These are phyloP conservation scores for Cephaloascus fragrans DNA, from an alignment of 805 yeast species.

Conservation along the genomic window DNA sequence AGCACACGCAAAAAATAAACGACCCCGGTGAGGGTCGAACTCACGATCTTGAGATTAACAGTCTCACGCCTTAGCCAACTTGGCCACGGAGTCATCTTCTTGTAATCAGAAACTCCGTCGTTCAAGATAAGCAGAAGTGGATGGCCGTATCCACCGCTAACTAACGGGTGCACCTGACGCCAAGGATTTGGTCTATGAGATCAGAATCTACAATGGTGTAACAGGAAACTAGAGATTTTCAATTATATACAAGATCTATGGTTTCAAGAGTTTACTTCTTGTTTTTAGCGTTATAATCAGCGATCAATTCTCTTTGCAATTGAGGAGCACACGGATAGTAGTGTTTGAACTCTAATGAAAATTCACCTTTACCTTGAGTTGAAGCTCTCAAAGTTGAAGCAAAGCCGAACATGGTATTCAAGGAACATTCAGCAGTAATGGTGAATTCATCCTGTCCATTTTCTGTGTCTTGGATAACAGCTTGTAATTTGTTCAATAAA, in stretches of 20 bases:
- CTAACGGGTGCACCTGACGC: too few relatives aligned
- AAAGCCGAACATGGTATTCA: slow-evolving; percentile 92
- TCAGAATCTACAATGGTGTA: too few relatives aligned
- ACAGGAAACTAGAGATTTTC: too few relatives aligned
- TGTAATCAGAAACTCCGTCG: too few relatives aligned
- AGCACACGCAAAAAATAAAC: background rate
- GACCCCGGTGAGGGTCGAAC: background rate
- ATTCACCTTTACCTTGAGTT: slow-evolving; percentile 99
- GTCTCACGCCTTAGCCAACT: background rate
- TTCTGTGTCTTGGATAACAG: slow-evolving; percentile 89
- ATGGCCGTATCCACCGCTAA: too few relatives aligned
- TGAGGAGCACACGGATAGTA: slow-evolving; percentile 88
- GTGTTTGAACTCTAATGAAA: slow-evolving; percentile 87
- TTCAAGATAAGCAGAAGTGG: too few relatives aligned
- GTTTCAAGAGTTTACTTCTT: too few relatives aligned
- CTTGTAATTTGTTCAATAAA: slow-evolving; percentile 82
- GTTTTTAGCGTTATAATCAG: slow-evolving; percentile 45
- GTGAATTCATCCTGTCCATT: slow-evolving; percentile 93
- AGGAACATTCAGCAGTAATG: slow-evolving; percentile 89
- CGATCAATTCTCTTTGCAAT: slow-evolving; percentile 82
- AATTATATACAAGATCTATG: too few relatives aligned
- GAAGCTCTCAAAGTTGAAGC: slow-evolving; percentile 92
- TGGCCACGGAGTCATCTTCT: too few relatives aligned
- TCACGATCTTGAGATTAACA: background rate
- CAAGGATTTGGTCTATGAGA: too few relatives aligned